Percentiles rank a stretch among this genome's conserved stretches.
Conservation (phyloP, 768 basidiomycete genomes). For the Russula sp. region DNA sequence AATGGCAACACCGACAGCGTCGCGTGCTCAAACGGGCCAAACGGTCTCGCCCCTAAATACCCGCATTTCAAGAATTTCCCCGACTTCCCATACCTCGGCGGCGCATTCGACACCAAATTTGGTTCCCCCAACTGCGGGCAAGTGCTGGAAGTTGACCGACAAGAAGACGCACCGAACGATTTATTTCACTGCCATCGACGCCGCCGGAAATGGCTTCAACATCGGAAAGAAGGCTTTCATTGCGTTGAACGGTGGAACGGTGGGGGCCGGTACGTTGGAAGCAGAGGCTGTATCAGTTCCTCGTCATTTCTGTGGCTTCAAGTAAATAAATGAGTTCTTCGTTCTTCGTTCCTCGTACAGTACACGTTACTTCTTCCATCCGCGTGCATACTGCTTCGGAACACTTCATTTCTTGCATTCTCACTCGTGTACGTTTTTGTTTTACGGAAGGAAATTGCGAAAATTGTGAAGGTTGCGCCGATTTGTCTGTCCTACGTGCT, state of each 20-base stretch:
- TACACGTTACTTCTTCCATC: too few relatives aligned
- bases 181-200: slow-evolving; percentile 53
- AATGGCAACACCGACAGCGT: slow-evolving; percentile 41
- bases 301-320: too few relatives aligned
- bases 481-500: too few relatives aligned
- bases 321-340: too few relatives aligned
- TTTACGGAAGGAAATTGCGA: too few relatives aligned
- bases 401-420: too few relatives aligned
- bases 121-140: slow-evolving; percentile 48
- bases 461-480: too few relatives aligned
- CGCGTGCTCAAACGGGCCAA: slow-evolving; percentile 44
- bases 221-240: slow-evolving; percentile 37
- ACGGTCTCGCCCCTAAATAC: slow-evolving; percentile 42
- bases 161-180: slow-evolving; percentile 40
- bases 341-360: too few relatives aligned
- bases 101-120: slow-evolving; percentile 44
- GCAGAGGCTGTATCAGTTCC: too few relatives aligned
- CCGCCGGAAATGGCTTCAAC: slow-evolving; percentile 43
- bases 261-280: too few relatives aligned
- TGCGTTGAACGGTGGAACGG: slow-evolving; percentile 32
- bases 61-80: slow-evolving; percentile 52
- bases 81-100: slow-evolving; percentile 59
- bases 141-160: slow-evolving; percentile 59
- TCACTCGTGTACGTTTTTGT: too few relatives aligned
- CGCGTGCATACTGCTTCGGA: too few relatives aligned